A percentile compares a stretch with the other conserved stretches of the same genome.
Conservation (phyloP, 306 rosid genomes). For the Prunus mume region DNA sequence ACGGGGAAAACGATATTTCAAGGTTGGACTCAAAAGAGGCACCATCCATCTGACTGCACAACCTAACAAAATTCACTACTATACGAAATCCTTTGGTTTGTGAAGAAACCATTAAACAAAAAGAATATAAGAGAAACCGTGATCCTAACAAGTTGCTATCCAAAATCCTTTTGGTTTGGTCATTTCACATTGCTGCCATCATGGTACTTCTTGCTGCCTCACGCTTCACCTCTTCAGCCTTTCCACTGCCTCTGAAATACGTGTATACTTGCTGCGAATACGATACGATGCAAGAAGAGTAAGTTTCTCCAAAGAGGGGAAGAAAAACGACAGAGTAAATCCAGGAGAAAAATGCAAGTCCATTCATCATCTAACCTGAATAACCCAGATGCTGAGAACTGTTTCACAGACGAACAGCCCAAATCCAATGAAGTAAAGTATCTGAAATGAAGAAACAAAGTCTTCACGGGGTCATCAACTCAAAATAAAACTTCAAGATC, state of each 20-base stretch:
- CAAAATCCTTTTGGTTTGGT: not conserved
- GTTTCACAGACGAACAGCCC: slow-evolving; percentile 67
- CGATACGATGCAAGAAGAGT: slow-evolving; percentile 12
- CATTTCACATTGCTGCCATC: slow-evolving; percentile 74
- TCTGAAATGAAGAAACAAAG: slow-evolving; percentile 40
- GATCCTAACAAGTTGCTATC: not conserved
- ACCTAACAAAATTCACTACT: not conserved
- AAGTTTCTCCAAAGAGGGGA: slow-evolving; percentile 8
- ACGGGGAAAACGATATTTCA: not conserved
- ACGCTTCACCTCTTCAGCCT: slow-evolving; percentile 63
- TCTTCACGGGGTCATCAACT: not conserved
- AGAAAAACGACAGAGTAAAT: not conserved
- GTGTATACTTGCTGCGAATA: slow-evolving; percentile 81
- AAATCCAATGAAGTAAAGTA: slow-evolving; percentile 82
- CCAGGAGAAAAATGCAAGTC: not conserved
- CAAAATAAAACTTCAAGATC: slow-evolving; percentile 27
- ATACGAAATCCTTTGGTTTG: not conserved
- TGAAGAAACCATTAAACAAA: not conserved
- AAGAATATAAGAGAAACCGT: not conserved
- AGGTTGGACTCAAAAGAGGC: not conserved
- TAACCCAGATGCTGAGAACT: slow-evolving; percentile 86
- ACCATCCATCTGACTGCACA: slow-evolving; percentile 9
- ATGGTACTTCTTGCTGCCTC: slow-evolving; percentile 79
- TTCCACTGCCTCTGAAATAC: slow-evolving; percentile 97
- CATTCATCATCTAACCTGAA: slow-evolving; percentile 60